Percentiles rank a stretch among this genome's conserved stretches.
Evolutionary conservation across 2,329 filamentous ascomycete species (phyloP).

Genomic region (Fusarium pseudoanthophilum): DNA sequence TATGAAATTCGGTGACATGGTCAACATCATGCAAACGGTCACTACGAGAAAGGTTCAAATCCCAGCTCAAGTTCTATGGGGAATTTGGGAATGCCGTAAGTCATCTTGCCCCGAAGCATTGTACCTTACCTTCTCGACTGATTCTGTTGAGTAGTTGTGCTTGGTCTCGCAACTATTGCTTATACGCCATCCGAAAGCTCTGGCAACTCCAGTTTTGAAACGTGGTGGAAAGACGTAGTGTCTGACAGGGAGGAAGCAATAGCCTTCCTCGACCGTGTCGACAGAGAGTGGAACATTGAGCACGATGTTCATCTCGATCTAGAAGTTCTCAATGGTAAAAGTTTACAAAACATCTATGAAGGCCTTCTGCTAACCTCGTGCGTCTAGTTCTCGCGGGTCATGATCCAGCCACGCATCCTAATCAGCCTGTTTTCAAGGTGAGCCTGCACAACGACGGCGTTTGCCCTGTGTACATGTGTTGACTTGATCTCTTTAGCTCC

Average conservation of each 20-base stretch:
- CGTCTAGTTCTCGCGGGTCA: conserved; percentile 37
- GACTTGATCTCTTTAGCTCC: conserved; percentile 33
- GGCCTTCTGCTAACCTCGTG: conserved; percentile 2
- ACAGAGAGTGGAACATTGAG: conserved; percentile 3
- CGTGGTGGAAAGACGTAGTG: conserved; percentile 2
- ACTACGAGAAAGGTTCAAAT: not conserved
- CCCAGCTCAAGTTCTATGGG: conserved; percentile 42
- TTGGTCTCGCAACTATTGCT: conserved; percentile 44
- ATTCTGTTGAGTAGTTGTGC: conserved; percentile 38
- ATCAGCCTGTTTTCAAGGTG: conserved; percentile 44
- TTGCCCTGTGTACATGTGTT: not conserved
- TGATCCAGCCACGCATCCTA: conserved; percentile 14
- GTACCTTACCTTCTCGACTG: not conserved
- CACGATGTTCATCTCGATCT: conserved; percentile 48
- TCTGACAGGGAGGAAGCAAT: not conserved
- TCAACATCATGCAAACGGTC: conserved; percentile 25
- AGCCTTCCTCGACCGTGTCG: conserved; percentile 7
- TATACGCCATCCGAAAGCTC: conserved; percentile 33
- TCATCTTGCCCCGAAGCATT: not conserved
- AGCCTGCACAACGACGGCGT: not conserved
- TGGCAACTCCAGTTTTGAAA: conserved; percentile 22
- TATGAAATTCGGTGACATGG: conserved; percentile 40
- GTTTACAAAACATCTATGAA: not conserved
- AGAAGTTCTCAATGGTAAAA: conserved; percentile 46
- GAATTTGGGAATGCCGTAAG: conserved; percentile 48